Conservation (phyloP, 176 grass and related monocot species). For the Cenchrus fungigraminus region DNA sequence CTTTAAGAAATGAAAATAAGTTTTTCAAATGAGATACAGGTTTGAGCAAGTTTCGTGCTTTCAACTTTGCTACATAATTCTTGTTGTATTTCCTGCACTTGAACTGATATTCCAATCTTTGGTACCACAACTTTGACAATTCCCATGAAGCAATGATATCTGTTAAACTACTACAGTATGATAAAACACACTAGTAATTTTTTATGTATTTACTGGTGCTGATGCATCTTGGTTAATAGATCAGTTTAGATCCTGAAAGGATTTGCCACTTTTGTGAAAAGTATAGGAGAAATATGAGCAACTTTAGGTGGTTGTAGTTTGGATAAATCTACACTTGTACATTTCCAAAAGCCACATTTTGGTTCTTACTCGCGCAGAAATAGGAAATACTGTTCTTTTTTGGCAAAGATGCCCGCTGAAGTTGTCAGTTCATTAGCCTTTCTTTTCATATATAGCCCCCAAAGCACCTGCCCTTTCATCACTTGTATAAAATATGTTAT, state of each 20-base stretch:
- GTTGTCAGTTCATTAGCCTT: background rate
- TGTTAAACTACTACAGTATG: background rate
- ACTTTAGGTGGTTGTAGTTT: slow-evolving; percentile 24
- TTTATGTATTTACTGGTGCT: slow-evolving; percentile 22
- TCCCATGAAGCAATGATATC: slow-evolving; percentile 13
- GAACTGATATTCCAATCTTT: slow-evolving; percentile 10
- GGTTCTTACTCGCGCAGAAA: background rate
- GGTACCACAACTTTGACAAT: slow-evolving; percentile 10
- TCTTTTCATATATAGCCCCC: background rate
- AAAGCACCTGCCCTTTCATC: background rate
- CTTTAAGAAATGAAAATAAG: slow-evolving; percentile 37
- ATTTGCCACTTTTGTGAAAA: background rate
- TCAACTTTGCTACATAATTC: slow-evolving; percentile 4
- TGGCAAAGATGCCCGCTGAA: background rate
- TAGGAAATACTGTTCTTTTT: background rate
- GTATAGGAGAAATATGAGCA: background rate
- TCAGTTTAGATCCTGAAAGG: slow-evolving; percentile 10
- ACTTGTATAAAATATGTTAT: background rate
- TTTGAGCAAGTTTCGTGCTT: slow-evolving; percentile 36
- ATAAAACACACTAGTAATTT: slow-evolving; percentile 1
- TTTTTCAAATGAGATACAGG: slow-evolving; percentile 8
- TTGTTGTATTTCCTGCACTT: slow-evolving; percentile 21
- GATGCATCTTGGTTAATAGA: slow-evolving; percentile 4
- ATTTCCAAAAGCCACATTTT: slow-evolving; percentile 25
- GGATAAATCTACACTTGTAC: background rate